These are phyloP conservation scores for Lachancea nothofagi DNA, from an alignment of 805 yeast species.

Conservation along the genomic window DNA sequence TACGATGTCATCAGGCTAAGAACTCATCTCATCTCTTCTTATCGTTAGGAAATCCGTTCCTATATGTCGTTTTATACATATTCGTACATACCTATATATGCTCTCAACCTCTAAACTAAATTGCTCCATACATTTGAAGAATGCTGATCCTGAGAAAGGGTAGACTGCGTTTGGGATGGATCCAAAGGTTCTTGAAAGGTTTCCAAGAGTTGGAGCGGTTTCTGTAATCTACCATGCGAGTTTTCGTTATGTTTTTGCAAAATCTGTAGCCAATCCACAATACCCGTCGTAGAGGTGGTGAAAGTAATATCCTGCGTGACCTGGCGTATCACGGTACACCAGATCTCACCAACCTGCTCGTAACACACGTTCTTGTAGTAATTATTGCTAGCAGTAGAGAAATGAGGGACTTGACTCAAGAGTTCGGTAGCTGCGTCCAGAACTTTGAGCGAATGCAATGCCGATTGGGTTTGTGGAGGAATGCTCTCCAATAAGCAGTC, in stretches of 20 bases:
- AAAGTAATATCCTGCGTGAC: slow-evolving; percentile 21
- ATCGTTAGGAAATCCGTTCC: neutral
- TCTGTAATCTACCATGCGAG: slow-evolving; percentile 21
- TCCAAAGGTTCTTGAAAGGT: slow-evolving; percentile 7
- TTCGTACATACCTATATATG: neutral
- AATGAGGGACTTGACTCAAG: slow-evolving; percentile 29
- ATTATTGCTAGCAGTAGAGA: slow-evolving; percentile 31
- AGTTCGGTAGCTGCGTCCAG: slow-evolving; percentile 28
- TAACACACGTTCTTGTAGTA: slow-evolving; percentile 34
- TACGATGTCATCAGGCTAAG: neutral
- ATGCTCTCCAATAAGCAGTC: slow-evolving; percentile 31
- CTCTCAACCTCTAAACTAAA: slow-evolving; percentile 3
- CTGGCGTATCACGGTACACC: slow-evolving; percentile 30
- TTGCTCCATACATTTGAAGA: slow-evolving; percentile 9
- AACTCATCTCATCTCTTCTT: too few relatives aligned
- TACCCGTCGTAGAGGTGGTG: slow-evolving; percentile 14
- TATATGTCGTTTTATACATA: neutral
- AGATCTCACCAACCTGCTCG: slow-evolving; percentile 32
- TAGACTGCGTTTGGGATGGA: slow-evolving; percentile 1
- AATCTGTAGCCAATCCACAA: slow-evolving; percentile 20
- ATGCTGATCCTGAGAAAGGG: slow-evolving; percentile 9
- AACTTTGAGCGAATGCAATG: slow-evolving; percentile 26
- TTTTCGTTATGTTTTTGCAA: slow-evolving; percentile 23
- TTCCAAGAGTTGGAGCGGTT: slow-evolving; percentile 26
- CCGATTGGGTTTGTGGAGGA: slow-evolving; percentile 28